A percentile compares a stretch with the other conserved stretches of the same genome.
phyloP scores from a whole-genome alignment of 2,329 filamentous ascomycete species.

The Volutella citrinella region DNA sequence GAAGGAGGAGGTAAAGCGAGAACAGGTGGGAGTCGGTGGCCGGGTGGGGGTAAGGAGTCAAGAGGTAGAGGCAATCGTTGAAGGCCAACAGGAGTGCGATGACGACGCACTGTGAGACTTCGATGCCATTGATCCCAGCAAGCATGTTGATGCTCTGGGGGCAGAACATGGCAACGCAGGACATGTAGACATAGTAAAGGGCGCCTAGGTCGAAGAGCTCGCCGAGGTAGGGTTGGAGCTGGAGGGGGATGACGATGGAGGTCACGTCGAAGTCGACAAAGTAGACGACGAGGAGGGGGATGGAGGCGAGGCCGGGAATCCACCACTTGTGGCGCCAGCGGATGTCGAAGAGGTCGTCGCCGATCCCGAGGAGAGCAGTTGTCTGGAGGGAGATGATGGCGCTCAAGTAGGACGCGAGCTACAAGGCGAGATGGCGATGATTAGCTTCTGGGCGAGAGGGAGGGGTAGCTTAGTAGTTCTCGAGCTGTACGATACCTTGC shows the following conservation, averaged over 20 bases:
- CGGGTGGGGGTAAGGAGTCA: conserved; percentile 81
- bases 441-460: background rate
- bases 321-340: conserved; percentile 98
- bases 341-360: conserved; percentile 96
- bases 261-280: conserved; percentile 98
- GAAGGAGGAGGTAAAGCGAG: conserved; percentile 89
- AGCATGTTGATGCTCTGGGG: conserved; percentile 99
- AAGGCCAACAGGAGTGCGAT: conserved; percentile 79
- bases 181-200: conserved; percentile 97
- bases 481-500: conserved; percentile 62
- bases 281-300: conserved; percentile 93
- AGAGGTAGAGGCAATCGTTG: conserved; percentile 87
- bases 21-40: conserved; percentile 95
- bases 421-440: too few relatives aligned
- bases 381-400: conserved; percentile 90
- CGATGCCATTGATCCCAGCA: conserved; percentile 98
- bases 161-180: conserved; percentile 91
- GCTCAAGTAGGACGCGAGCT: conserved; percentile 93
- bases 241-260: conserved; percentile 85
- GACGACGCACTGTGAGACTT: conserved; percentile 90
- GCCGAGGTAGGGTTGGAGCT: conserved; percentile 80
- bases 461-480: background rate
- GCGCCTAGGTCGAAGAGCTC: conserved; percentile 78
- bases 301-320: conserved; percentile 89
- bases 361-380: conserved; percentile 85